Conservation (phyloP, 306 rosid genomes). For the Echinosophora koreensis region DNA sequence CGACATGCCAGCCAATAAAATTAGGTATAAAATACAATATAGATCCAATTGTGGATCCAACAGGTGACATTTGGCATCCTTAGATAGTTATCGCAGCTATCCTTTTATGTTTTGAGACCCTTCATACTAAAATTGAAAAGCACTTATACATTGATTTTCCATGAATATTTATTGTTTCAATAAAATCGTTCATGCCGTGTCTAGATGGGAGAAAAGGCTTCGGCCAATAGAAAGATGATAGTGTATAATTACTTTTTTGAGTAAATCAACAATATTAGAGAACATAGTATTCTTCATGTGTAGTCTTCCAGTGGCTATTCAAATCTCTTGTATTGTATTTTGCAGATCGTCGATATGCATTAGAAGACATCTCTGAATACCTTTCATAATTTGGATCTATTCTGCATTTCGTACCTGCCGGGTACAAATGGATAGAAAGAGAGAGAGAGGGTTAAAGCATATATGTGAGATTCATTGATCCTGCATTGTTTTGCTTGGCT, state of each 20-base stretch:
- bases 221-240: not conserved
- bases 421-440: slow-evolving; percentile 49
- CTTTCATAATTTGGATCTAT: slow-evolving; percentile 29
- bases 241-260: slow-evolving; percentile 12
- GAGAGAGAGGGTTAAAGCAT: slow-evolving; percentile 31
- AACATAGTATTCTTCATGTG: slow-evolving; percentile 5
- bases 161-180: not conserved
- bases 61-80: slow-evolving; percentile 42
- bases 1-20: slow-evolving; percentile 53
- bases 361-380: slow-evolving; percentile 26
- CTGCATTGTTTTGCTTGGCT: slow-evolving; percentile 47
- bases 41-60: slow-evolving; percentile 13
- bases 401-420: slow-evolving; percentile 54
- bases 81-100: slow-evolving; percentile 21
- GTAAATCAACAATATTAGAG: slow-evolving; percentile 9
- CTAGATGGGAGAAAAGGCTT: not conserved
- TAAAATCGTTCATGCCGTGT: not conserved
- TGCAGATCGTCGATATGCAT: slow-evolving; percentile 13
- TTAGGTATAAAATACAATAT: slow-evolving; percentile 35
- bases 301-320: not conserved
- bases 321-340: slow-evolving; percentile 16
- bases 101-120: not conserved
- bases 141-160: slow-evolving; percentile 32
- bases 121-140: slow-evolving; percentile 13
- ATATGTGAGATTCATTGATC: slow-evolving; percentile 46